Percentiles rank a stretch among this genome's conserved stretches.
Conservation (phyloP, 2,329 filamentous ascomycete genomes). For the Beauveria sp. region DNA sequence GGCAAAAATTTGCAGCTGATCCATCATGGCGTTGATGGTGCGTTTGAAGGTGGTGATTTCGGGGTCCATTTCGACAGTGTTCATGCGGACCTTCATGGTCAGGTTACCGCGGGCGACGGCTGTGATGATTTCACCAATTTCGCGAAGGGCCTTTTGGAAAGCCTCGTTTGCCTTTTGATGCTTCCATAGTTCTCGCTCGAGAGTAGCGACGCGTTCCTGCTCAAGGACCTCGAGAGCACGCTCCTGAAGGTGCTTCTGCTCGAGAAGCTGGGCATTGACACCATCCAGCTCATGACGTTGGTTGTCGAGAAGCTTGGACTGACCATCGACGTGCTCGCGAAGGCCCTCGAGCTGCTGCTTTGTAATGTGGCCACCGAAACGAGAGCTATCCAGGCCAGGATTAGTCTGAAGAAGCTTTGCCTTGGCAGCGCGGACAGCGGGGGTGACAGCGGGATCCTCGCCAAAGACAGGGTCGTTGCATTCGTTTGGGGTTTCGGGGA, state of each 20-base stretch:
- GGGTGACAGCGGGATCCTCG: slow-evolving; percentile 40
- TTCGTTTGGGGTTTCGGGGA: slow-evolving; percentile 80
- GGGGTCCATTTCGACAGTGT: slow-evolving; percentile 93
- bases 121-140: slow-evolving; percentile 96
- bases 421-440: slow-evolving; percentile 28
- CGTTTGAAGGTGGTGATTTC: slow-evolving; percentile 97
- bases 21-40: slow-evolving; percentile 99
- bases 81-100: slow-evolving; percentile 94
- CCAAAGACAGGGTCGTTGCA: slow-evolving; percentile 56
- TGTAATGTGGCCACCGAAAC: slow-evolving; percentile 47
- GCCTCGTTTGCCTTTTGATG: slow-evolving; percentile 97
- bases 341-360: slow-evolving; percentile 80
- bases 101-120: slow-evolving; percentile 91
- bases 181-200: slow-evolving; percentile 92
- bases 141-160: slow-evolving; percentile 92
- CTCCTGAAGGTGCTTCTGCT: slow-evolving; percentile 80
- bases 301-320: slow-evolving; percentile 83
- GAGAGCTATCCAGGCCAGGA: slow-evolving; percentile 32
- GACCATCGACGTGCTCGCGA: slow-evolving; percentile 84
- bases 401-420: slow-evolving; percentile 39
- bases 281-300: slow-evolving; percentile 80
- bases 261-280: slow-evolving; percentile 76
- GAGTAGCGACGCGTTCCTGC: slow-evolving; percentile 75
- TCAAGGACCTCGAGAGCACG: slow-evolving; percentile 76
- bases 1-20: slow-evolving; percentile 92